Conservation (phyloP, 805 yeast species). For the Saccharomycopsis fermentans region DNA sequence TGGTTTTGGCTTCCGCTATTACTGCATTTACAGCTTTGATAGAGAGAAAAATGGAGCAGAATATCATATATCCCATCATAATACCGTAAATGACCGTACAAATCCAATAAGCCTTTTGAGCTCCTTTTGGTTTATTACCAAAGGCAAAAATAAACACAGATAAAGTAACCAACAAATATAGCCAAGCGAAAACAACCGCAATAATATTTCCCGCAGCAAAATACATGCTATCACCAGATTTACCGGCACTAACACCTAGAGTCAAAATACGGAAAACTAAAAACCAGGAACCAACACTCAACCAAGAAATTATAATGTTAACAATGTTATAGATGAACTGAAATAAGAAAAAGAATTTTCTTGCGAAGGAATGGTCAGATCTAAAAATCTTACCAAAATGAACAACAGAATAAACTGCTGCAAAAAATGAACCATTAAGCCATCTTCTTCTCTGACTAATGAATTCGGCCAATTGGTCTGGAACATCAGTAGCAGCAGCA, state of each 20-base stretch:
- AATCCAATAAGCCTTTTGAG: slow-evolving; percentile 42
- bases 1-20: slow-evolving; percentile 19
- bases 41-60: slow-evolving; percentile 50
- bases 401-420: slow-evolving; percentile 45
- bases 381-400: slow-evolving; percentile 47
- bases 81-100: slow-evolving; percentile 48
- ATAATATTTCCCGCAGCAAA: slow-evolving; percentile 36
- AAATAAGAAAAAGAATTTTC: slow-evolving; percentile 42
- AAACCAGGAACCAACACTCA: slow-evolving; percentile 51
- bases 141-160: slow-evolving; percentile 53
- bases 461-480: slow-evolving; percentile 50
- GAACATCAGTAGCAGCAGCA: slow-evolving; percentile 61
- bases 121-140: slow-evolving; percentile 57
- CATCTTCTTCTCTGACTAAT: slow-evolving; percentile 58
- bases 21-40: slow-evolving; percentile 36
- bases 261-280: slow-evolving; percentile 55
- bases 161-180: slow-evolving; percentile 46
- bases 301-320: slow-evolving; percentile 50
- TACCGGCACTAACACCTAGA: slow-evolving; percentile 39
- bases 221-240: slow-evolving; percentile 37
- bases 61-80: slow-evolving; percentile 48
- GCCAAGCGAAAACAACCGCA: slow-evolving; percentile 43
- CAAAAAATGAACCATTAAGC: slow-evolving; percentile 63
- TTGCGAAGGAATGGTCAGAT: slow-evolving; percentile 41
- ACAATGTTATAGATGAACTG: slow-evolving; percentile 48